Percentiles rank a stretch among this genome's conserved stretches.
Evolutionary conservation across 495 filamentous ascomycete genomes (phyloP).

Genomic region (Penicillium antarcticum): DNA sequence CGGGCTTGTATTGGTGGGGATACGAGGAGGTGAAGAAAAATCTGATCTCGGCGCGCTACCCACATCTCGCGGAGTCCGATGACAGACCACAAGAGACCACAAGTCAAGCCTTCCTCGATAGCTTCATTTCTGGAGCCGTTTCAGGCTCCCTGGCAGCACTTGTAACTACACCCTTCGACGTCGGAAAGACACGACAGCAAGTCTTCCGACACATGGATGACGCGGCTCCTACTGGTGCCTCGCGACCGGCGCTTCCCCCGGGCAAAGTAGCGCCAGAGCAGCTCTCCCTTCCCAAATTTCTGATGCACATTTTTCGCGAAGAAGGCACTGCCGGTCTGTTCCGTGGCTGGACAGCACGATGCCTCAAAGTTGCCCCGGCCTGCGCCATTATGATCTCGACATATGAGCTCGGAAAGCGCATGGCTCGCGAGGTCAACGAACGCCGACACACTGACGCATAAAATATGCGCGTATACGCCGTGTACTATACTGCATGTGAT

Average conservation of each 20-base stretch:
- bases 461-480: not conserved
- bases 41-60: conserved; percentile 60
- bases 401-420: conserved; percentile 93
- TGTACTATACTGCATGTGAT: conserved; percentile 29
- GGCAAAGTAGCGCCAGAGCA: conserved; percentile 60
- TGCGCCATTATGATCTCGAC: conserved; percentile 99
- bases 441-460: conserved; percentile 33
- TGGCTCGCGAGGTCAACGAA: conserved; percentile 77
- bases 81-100: conserved; percentile 10
- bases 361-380: conserved; percentile 90
- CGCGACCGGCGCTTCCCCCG: conserved; percentile 11
- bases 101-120: conserved; percentile 65
- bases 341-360: conserved; percentile 85
- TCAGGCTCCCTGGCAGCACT: conserved; percentile 84
- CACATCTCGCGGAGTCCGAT: conserved; percentile 9
- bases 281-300: conserved; percentile 68
- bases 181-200: conserved; percentile 93
- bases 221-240: conserved; percentile 18
- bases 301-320: conserved; percentile 82
- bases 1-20: conserved; percentile 95
- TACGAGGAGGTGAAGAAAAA: conserved; percentile 76
- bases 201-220: conserved; percentile 61
- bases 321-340: conserved; percentile 82
- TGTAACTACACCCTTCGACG: conserved; percentile 95
- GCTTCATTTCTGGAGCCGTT: conserved; percentile 78